Evolutionary conservation across 805 yeast genomes (phyloP).

Genomic region (Danielozyma ontarioensis): DNA sequence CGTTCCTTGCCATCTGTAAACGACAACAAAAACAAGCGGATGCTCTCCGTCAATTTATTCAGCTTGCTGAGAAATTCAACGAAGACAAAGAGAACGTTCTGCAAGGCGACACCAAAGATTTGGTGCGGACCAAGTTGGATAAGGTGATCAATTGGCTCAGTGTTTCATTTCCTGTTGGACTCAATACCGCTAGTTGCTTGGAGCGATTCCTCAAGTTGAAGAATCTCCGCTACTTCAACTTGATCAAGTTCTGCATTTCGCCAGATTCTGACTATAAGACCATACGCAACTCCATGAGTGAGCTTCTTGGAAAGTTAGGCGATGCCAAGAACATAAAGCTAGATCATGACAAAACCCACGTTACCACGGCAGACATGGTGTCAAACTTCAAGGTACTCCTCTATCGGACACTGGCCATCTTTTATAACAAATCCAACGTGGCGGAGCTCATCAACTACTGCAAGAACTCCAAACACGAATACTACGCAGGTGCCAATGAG

Average conservation of each 20-base stretch:
- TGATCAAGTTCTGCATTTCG: constrained; percentile 50
- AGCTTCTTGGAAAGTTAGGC: constrained; percentile 49
- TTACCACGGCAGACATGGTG: constrained; percentile 46
- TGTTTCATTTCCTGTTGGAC: constrained; percentile 49
- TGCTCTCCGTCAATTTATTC: constrained; percentile 46
- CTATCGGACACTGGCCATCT: constrained; percentile 54
- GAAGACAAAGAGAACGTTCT: constrained; percentile 14
- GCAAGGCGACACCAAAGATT: constrained; percentile 3
- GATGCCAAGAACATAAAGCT: constrained; percentile 46
- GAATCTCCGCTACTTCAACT: constrained; percentile 54
- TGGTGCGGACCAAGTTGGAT: constrained; percentile 33
- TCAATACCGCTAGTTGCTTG: constrained; percentile 45
- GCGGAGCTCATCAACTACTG: constrained; percentile 45
- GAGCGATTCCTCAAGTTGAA: constrained; percentile 49
- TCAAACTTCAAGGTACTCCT: constrained; percentile 52
- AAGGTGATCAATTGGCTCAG: constrained; percentile 61
- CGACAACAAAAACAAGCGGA: constrained; percentile 60
- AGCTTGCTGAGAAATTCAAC: constrained; percentile 41
- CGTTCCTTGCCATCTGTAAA: constrained; percentile 64
- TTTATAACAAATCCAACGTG: constrained; percentile 64
- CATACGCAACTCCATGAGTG: constrained; percentile 57
- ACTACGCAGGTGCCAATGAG: constrained; percentile 40
- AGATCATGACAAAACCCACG: constrained; percentile 20
- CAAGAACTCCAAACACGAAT: constrained; percentile 26
- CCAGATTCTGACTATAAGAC: constrained; percentile 57